These are phyloP conservation scores for Funneliformis geosporum DNA, from an alignment of 192 early-diverging fungal species.

Conservation along the genomic window DNA sequence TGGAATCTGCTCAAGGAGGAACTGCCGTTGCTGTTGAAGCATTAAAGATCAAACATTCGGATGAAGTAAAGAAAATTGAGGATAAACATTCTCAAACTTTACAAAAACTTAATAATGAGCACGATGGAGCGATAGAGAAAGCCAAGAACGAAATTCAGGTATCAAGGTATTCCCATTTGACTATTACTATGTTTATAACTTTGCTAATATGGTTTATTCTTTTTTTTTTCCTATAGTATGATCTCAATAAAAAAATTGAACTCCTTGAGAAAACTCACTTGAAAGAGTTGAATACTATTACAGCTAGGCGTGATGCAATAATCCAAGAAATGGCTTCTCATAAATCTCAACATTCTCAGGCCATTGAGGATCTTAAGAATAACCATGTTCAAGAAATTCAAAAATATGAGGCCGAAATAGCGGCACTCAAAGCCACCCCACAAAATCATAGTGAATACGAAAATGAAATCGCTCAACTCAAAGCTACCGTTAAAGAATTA, in stretches of 20 bases:
- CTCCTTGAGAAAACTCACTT: not conserved
- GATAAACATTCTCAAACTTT: not conserved
- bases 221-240: not conserved
- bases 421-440: not conserved
- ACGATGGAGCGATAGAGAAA: not conserved
- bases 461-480: not conserved
- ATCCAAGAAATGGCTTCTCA: slow-evolving; percentile 13
- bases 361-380: slow-evolving; percentile 5
- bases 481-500: too few species aligned
- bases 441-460: not conserved
- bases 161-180: not conserved
- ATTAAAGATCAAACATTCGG: not conserved
- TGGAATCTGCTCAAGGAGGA: slow-evolving; percentile 11
- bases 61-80: slow-evolving; percentile 13
- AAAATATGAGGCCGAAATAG: not conserved
- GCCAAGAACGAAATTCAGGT: slow-evolving; percentile 16
- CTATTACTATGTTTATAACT: not conserved
- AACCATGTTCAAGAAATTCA: slow-evolving; percentile 14
- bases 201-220: not conserved
- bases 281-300: slow-evolving; percentile 9
- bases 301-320: slow-evolving; percentile 2
- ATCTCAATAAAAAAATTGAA: not conserved
- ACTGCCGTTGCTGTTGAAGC: slow-evolving; percentile 1
- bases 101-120: slow-evolving; percentile 12
- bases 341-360: slow-evolving; percentile 25